phyloP scores from a whole-genome alignment of 805 yeast species.

The Nakazawaea pomicola region DNA sequence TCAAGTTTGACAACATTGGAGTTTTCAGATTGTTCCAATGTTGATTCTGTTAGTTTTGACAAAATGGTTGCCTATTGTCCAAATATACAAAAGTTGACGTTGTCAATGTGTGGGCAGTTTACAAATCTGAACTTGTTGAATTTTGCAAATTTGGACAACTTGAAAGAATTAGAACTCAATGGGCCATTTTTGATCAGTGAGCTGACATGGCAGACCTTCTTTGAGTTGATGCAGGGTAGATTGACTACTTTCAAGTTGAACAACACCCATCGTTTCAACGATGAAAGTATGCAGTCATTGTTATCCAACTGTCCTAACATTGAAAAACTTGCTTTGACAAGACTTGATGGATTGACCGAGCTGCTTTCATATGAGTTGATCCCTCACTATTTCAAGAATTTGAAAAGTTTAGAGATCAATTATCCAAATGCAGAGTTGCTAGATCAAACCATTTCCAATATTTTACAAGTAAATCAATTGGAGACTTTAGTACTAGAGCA shows the following conservation, averaged over 20 bases:
- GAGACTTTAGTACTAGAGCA: slow-evolving; percentile 62
- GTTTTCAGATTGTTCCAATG: slow-evolving; percentile 90
- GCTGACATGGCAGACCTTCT: slow-evolving; percentile 70
- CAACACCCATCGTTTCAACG: slow-evolving; percentile 80
- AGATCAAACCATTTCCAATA: slow-evolving; percentile 60
- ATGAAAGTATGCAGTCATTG: slow-evolving; percentile 57
- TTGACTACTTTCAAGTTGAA: slow-evolving; percentile 58
- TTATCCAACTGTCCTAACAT: slow-evolving; percentile 53
- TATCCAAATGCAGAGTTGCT: slow-evolving; percentile 66
- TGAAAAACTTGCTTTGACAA: slow-evolving; percentile 52
- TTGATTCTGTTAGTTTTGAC: slow-evolving; percentile 59
- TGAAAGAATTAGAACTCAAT: slow-evolving; percentile 60
- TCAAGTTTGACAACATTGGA: slow-evolving; percentile 53
- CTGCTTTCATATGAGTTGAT: slow-evolving; percentile 54
- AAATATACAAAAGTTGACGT: slow-evolving; percentile 52
- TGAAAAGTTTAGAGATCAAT: slow-evolving; percentile 59
- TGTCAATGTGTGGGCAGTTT: slow-evolving; percentile 91
- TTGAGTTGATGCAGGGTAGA: slow-evolving; percentile 49
- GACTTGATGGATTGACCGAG: slow-evolving; percentile 68
- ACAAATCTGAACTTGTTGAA: slow-evolving; percentile 71
- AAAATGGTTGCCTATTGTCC: slow-evolving; percentile 80
- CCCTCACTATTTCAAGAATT: slow-evolving; percentile 53
- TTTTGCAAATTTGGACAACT: slow-evolving; percentile 50
- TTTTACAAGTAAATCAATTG: slow-evolving; percentile 57
- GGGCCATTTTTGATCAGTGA: slow-evolving; percentile 88